A percentile compares a stretch with the other conserved stretches of the same genome.
Conservation (phyloP, 139 green algal species). For the Chlorella sp. region DNA sequence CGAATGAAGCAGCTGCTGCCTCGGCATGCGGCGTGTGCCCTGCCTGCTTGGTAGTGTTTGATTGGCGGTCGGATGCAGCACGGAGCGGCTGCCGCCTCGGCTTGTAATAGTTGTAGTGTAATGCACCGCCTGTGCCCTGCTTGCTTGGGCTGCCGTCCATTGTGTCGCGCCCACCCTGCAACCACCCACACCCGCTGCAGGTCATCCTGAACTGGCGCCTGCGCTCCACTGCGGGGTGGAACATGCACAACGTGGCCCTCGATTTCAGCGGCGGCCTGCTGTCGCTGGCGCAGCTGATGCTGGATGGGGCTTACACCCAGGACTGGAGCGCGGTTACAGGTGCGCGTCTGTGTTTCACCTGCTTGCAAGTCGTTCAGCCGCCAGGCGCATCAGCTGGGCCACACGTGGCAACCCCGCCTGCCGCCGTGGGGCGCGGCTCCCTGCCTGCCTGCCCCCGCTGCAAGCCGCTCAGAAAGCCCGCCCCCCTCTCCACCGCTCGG, state of each 20-base stretch:
- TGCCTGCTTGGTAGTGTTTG: too few species aligned
- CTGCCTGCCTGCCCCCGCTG: background rate
- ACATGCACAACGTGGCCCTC: conserved; percentile 56
- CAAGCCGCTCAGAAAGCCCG: too few species aligned
- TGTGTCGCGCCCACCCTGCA: too few species aligned
- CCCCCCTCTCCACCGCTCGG: too few species aligned
- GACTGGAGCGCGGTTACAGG: conserved; percentile 29
- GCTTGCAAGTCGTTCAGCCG: background rate
- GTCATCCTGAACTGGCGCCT: conserved; percentile 57
- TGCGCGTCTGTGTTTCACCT: background rate
- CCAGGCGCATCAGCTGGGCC: background rate
- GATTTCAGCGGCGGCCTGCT: conserved; percentile 67
- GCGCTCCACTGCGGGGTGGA: conserved; percentile 54
- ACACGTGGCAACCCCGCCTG: background rate
- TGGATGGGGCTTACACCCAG: conserved; percentile 34
- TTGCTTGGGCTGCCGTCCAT: too few species aligned
- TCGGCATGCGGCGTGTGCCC: too few species aligned
- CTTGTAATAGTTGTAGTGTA: too few species aligned
- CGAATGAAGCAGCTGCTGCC: too few species aligned
- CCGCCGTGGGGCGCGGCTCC: background rate
- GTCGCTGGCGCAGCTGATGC: conserved; percentile 56
- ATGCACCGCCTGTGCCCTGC: too few species aligned
- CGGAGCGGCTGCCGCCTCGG: too few species aligned
- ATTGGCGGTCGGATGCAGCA: too few species aligned
- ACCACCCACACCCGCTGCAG: conserved; percentile 21